A percentile compares a stretch with the other conserved stretches of the same genome.
Conservation (phyloP, 192 early-diverging fungal species). For the Coemansia sp. region DNA sequence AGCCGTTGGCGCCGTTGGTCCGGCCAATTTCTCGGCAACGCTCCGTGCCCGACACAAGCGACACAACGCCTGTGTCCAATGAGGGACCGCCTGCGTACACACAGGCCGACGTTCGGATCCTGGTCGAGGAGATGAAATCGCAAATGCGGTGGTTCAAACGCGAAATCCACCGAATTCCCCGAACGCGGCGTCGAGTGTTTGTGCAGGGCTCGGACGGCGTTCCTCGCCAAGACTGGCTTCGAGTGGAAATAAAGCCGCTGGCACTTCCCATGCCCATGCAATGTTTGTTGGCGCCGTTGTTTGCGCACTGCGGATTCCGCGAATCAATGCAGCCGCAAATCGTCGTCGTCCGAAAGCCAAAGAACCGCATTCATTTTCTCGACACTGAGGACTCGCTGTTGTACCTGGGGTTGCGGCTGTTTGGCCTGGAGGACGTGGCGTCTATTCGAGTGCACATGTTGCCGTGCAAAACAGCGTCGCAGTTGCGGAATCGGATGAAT, state of each 20-base stretch:
- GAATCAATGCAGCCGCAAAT: constrained; percentile 48
- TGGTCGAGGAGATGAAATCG: constrained; percentile 33
- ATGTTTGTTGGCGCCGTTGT: constrained; percentile 26
- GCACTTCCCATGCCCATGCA: constrained; percentile 35
- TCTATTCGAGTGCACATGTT: constrained; percentile 54
- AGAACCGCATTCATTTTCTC: constrained; percentile 56
- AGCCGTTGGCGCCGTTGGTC: constrained; percentile 25
- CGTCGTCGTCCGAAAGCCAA: constrained; percentile 49
- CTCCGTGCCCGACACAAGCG: background rate
- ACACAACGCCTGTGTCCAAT: background rate
- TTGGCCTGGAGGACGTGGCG: constrained; percentile 51
- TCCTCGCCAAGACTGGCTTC: constrained; percentile 46
- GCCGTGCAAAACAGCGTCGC: constrained; percentile 56
- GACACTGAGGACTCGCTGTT: constrained; percentile 49
- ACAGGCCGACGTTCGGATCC: constrained; percentile 20
- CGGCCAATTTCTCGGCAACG: background rate
- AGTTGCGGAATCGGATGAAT: constrained; percentile 55
- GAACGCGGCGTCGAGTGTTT: constrained; percentile 37
- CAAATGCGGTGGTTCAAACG: constrained; percentile 45
- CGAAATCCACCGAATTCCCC: constrained; percentile 48
- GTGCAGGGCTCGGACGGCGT: constrained; percentile 51
- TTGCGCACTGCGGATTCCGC: constrained; percentile 36
- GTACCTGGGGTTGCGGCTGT: constrained; percentile 47
- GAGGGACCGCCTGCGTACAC: constrained; percentile 30
- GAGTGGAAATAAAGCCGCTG: constrained; percentile 36